Evolutionary conservation across 163 green algal species (phyloP).

Genomic region (Botryococcus braunii): DNA sequence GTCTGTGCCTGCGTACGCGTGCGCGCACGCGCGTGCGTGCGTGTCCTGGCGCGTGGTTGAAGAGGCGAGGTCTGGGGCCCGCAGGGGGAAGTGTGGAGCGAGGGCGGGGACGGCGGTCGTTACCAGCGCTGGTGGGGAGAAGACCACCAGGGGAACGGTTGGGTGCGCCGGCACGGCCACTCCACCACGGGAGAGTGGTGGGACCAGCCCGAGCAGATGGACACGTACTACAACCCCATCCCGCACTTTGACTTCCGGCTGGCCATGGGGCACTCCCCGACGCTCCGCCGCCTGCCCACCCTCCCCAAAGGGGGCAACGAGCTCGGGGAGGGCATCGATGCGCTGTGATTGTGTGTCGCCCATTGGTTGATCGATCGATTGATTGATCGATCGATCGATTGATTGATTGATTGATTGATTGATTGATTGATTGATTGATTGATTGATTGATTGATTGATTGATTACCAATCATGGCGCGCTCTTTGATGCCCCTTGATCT

Average conservation of each 20-base stretch:
- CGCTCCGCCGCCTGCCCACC: constrained; percentile 39
- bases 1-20: no score
- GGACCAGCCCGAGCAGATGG: constrained; percentile 67
- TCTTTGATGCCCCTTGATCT: no score
- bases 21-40: no score
- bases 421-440: no score
- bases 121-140: constrained; percentile 78
- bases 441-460: no score
- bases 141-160: constrained; percentile 61
- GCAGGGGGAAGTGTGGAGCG: constrained; percentile 54
- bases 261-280: constrained; percentile 58
- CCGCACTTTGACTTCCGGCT: constrained; percentile 74
- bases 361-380: no score
- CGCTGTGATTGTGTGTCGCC: no score
- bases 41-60: no score
- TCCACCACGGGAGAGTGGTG: constrained; percentile 66
- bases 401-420: no score
- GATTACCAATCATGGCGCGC: no score
- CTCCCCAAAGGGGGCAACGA: constrained; percentile 28
- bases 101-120: constrained; percentile 29
- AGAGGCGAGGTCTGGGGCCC: no score
- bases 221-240: constrained; percentile 88
- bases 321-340: constrained; percentile 16
- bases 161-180: constrained; percentile 72
- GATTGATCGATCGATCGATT: no score